A percentile compares a stretch with the other conserved stretches of the same genome.
Conservation (phyloP, 1,284 basidiomycete species). For the Tilletia indica region DNA sequence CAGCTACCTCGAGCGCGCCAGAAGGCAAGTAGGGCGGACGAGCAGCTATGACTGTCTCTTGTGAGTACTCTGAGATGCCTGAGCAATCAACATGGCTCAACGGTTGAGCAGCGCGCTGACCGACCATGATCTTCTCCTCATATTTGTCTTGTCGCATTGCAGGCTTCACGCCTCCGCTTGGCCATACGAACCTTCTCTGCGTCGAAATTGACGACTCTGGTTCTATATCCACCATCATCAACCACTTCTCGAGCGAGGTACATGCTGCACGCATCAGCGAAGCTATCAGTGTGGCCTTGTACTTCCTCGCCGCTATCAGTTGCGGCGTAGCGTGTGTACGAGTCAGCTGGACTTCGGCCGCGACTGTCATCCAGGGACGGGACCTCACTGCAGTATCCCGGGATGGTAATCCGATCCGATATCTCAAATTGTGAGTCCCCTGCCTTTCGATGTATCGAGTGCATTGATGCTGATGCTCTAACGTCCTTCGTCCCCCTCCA, state of each 20-base stretch:
- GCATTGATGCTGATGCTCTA: neutral
- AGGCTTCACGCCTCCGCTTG: neutral
- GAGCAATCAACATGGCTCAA: too few species aligned
- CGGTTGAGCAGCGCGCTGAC: too few species aligned
- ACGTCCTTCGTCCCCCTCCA: neutral
- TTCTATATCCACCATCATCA: neutral
- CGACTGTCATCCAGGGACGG: too few species aligned
- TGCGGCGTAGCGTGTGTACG: neutral
- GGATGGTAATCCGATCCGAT: neutral
- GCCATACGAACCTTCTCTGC: conserved; percentile 2
- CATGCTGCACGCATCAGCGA: neutral
- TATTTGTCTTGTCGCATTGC: neutral
- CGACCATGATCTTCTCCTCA: too few species aligned
- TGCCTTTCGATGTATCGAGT: neutral
- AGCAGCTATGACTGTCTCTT: conserved; percentile 13
- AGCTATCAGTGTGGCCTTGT: neutral
- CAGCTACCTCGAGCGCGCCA: too few species aligned
- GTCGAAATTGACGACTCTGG: neutral
- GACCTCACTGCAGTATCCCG: neutral
- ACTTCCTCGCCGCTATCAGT: neutral
- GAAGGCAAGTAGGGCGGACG: neutral
- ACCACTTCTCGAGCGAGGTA: too few species aligned
- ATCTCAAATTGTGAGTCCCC: neutral
- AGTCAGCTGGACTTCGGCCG: neutral
- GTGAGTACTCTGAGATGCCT: too few species aligned